These are phyloP conservation scores for Arctostaphylos glauca DNA, from an alignment of 148 eudicot species.

Conservation along the genomic window DNA sequence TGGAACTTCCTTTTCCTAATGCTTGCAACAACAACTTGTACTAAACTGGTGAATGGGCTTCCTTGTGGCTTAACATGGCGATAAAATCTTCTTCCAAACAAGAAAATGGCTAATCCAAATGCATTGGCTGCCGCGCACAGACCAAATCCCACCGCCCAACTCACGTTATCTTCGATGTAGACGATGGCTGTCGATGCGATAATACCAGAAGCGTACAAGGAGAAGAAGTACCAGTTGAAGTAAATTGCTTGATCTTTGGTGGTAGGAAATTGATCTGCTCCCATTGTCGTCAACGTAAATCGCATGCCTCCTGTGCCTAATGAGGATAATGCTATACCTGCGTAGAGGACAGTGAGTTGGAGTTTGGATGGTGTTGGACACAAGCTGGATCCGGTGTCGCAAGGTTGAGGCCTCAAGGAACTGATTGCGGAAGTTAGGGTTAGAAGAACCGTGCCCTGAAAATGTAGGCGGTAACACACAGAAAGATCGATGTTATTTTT, in stretches of 20 bases:
- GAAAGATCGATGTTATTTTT: too few relatives aligned
- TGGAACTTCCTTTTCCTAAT: slow-evolving; percentile 29
- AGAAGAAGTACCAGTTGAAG: slow-evolving; percentile 44
- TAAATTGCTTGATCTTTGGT: slow-evolving; percentile 32
- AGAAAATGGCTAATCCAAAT: slow-evolving; percentile 29
- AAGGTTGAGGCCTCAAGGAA: slow-evolving; percentile 28
- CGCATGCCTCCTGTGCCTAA: slow-evolving; percentile 42
- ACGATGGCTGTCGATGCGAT: slow-evolving; percentile 32
- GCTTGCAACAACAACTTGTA: slow-evolving; percentile 39
- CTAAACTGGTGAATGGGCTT: slow-evolving; percentile 38
- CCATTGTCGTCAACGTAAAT: slow-evolving; percentile 41
- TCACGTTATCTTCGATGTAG: slow-evolving; percentile 42
- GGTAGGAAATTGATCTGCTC: slow-evolving; percentile 39
- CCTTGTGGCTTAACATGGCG: slow-evolving; percentile 30
- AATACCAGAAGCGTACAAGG: slow-evolving; percentile 12
- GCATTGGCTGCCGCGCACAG: slow-evolving; percentile 26
- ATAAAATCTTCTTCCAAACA: slow-evolving; percentile 33
- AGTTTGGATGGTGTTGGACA: slow-evolving; percentile 27
- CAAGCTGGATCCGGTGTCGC: slow-evolving; percentile 16
- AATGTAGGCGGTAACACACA: not conserved
- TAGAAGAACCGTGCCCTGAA: slow-evolving; percentile 45
- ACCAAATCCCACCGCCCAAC: slow-evolving; percentile 43
- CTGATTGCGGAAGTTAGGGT: slow-evolving; percentile 23
- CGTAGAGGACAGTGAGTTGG: slow-evolving; percentile 30
- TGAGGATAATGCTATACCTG: slow-evolving; percentile 25